Evolutionary conservation across 1,139 yeast genomes (phyloP), one percentile per base, ranked within the genome.

Genomic region (Taphrina communis): DNA sequence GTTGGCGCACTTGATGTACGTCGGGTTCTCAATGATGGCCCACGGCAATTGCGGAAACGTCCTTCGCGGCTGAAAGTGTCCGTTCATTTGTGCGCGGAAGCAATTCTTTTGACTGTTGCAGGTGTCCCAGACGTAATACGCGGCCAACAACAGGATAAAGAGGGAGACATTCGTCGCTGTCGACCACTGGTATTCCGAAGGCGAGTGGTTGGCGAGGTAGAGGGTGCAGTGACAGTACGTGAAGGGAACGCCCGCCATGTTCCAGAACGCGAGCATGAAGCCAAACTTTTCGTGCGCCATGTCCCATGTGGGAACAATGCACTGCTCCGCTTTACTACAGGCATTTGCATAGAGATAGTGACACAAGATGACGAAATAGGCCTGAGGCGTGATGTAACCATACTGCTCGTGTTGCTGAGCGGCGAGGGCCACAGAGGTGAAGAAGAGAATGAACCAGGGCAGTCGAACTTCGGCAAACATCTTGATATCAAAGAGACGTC

Each of bases 211-310:
- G 73, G 87, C 87, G 76, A 94, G 80, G 82, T 81, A 94, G 74
- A 94, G 83, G 11, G 97, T 90, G 79, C 96, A 89, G 78, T 92
- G 97, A 80, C 97, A 91, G 82, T 94, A 94, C 63, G 98, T 94
- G 86, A 88, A 94, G 66, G 99, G 99, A 53, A 94, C 99, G 7
- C 99, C 99, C 50, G 98, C 97, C 79, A 94, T 91, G 81, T 94
- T 94, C 99, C 99, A 94, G 83, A 94, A 94, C 75, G 93, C 86
- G 74, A 94, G 86, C 97, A 94, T 92, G 82, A 95, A 94, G 12
- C 99, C 99, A 75, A 94, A 94, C 80, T 95, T 94, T 79, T 94
- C 99, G 79, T 94, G 94, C 60, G 97, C 97, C 97, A 94, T 93
- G 79, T 94, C 99, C 99, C 99, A 94, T 21, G 97, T 89, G 73